Conservation (phyloP, 257 asterid species). For the Jaltomata sinuosa region DNA sequence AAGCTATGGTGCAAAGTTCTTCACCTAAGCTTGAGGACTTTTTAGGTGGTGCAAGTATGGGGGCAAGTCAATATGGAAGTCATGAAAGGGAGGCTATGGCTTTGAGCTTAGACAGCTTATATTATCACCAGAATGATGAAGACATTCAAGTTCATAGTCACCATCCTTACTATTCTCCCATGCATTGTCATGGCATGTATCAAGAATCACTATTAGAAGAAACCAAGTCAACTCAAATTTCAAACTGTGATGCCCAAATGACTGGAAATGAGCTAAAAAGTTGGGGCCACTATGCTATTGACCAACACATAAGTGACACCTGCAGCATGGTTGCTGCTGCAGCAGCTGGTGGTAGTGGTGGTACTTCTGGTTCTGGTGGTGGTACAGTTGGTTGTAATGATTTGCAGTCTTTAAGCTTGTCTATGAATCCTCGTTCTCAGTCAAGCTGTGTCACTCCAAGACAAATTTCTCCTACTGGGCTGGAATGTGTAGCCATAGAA, state of each 20-base stretch:
- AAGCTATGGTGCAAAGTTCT: slow-evolving; percentile 32
- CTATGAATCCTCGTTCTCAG: slow-evolving; percentile 87
- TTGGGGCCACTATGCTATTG: slow-evolving; percentile 36
- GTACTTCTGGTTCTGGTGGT: slow-evolving; percentile 3
- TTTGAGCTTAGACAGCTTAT: slow-evolving; percentile 40
- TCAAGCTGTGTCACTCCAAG: slow-evolving; percentile 62
- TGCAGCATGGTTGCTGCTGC: slow-evolving; percentile 5
- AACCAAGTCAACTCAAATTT: slow-evolving; percentile 6
- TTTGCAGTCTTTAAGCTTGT: slow-evolving; percentile 51
- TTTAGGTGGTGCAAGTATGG: slow-evolving; percentile 60
- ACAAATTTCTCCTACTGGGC: slow-evolving; percentile 43
- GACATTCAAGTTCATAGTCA: slow-evolving; percentile 12
- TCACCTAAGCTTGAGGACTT: slow-evolving; percentile 80
- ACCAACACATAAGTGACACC: slow-evolving; percentile 16
- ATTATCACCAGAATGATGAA: slow-evolving; percentile 34
- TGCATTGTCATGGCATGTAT: slow-evolving; percentile 32
- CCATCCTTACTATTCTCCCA: slow-evolving; percentile 26
- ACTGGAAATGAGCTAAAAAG: slow-evolving; percentile 34
- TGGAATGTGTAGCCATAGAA: slow-evolving; percentile 29
- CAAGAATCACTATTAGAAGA: slow-evolving; percentile 20
- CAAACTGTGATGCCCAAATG: slow-evolving; percentile 18
- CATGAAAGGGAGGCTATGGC: slow-evolving; percentile 38
- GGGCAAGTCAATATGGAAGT: slow-evolving; percentile 20
- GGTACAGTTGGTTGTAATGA: slow-evolving; percentile 26
- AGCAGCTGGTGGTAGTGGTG: not conserved